Conservation (phyloP, 2,329 filamentous ascomycete genomes). For the Talaromyces sp. region DNA sequence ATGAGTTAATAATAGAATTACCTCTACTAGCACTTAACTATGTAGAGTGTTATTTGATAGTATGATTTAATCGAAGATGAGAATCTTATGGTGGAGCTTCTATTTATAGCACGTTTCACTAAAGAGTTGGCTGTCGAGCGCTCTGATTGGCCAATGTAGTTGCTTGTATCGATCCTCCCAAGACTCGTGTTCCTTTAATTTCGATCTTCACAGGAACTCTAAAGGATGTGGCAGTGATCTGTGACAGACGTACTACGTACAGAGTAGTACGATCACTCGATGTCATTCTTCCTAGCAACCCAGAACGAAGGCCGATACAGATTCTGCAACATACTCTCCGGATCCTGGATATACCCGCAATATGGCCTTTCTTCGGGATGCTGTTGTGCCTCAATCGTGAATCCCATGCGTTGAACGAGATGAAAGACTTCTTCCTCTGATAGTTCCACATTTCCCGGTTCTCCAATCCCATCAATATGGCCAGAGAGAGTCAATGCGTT, state of each 20-base stretch:
- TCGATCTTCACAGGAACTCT: not conserved
- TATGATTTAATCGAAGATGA: not conserved
- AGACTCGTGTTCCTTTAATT: not conserved
- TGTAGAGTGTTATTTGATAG: not conserved
- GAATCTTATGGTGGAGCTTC: not conserved
- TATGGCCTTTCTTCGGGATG: constrained; percentile 54
- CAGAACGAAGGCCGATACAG: constrained; percentile 78
- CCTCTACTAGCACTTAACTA: not conserved
- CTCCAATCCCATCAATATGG: constrained; percentile 65
- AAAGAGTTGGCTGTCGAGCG: not conserved
- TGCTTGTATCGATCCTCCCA: not conserved
- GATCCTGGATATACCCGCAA: constrained; percentile 80
- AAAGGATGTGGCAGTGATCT: not conserved
- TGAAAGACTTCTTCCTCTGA: constrained; percentile 81
- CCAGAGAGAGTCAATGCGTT: not conserved
- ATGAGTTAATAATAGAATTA: not conserved
- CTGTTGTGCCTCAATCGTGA: constrained; percentile 65
- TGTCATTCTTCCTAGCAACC: constrained; percentile 69
- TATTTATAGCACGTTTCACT: not conserved
- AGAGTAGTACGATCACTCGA: not conserved
- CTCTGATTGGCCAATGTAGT: not conserved
- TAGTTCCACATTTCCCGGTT: constrained; percentile 86
- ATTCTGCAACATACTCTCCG: constrained; percentile 79
- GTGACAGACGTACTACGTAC: not conserved
- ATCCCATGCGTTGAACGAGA: constrained; percentile 72